Conservation (phyloP, 2,329 filamentous ascomycete genomes). For the Aspergillus fructus region DNA sequence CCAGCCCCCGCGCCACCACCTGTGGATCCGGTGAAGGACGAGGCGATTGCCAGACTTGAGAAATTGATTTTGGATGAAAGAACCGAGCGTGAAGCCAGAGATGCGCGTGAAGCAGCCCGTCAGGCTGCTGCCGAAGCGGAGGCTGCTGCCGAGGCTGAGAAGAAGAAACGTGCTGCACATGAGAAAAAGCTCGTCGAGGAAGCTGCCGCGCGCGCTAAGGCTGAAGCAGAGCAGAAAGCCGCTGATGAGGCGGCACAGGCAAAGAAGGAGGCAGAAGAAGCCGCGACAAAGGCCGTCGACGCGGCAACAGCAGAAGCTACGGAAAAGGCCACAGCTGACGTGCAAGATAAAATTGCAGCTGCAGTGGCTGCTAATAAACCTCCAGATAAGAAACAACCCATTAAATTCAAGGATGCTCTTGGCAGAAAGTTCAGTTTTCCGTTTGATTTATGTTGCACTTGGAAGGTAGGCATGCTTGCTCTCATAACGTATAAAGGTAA, state of each 20-base stretch:
- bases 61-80: conserved; percentile 54
- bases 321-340: conserved; percentile 16
- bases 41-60: conserved; percentile 62
- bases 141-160: conserved; percentile 36
- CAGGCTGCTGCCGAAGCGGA: conserved; percentile 54
- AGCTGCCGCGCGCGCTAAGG: conserved; percentile 49
- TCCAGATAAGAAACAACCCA: conserved; percentile 66
- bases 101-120: conserved; percentile 37
- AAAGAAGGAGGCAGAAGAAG: conserved; percentile 45
- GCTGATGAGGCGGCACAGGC: conserved; percentile 51
- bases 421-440: conserved; percentile 92
- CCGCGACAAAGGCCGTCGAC: conserved; percentile 38
- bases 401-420: conserved; percentile 89
- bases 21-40: conserved; percentile 52
- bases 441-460: conserved; percentile 79
- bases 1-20: not conserved
- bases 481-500: not conserved
- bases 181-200: conserved; percentile 44
- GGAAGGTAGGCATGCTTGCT: conserved; percentile 63
- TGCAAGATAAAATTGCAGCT: conserved; percentile 20
- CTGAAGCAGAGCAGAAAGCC: conserved; percentile 46
- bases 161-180: conserved; percentile 39
- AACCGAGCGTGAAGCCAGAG: conserved; percentile 39
- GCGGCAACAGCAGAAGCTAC: conserved; percentile 42
- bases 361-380: conserved; percentile 35